Evolutionary conservation across 805 yeast genomes (phyloP), one percentile per base, ranked within the genome.

Genomic region (Nakazawaea anatomiae): DNA sequence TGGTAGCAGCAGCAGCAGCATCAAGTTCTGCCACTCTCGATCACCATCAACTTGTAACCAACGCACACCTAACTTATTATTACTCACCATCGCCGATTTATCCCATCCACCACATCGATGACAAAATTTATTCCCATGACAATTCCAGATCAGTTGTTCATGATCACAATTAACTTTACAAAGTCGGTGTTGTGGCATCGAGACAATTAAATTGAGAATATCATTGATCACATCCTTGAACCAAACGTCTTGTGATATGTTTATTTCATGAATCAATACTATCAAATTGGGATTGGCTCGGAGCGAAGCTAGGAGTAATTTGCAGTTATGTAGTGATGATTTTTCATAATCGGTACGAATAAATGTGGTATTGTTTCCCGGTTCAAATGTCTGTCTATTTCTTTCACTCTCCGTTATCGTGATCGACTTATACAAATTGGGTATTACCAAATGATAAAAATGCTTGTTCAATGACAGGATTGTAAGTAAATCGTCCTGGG

Each of bases 111-210:
- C 18, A 42, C 51, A 47, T 10, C 51, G 29, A 36, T 47, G 30
- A 42, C 51, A 47, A 30, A 8, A 11, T 30, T 47, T 47, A 39
- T 47, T 38, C n/a, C 18, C 32, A 30, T 35, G 30, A 14, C 40
- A n/a, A 25, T 42, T 42, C 51, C 51, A 47, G 29, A 47, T 41
- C 42, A 39, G 46, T 9, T 14, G 36, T 36, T 47, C 51, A 28
- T 47, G 51, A 29, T 27, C 35, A 36, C 51, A 47, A 6, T 29
- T 7, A 7, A 44, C 42, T 4, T 4, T 11, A 12, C 28, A 11
- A 14, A 48, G 32, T 9, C 34, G 11, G n/a, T 40, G 31, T 36
- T 25, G 18, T 5, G 27, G 25, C 11, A 11, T 25, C 8, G 18
- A 9, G n/a, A 11, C 32, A 12, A 34, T 25, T 9, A 4, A 5